Evolutionary conservation across 768 basidiomycete species (phyloP).

Genomic region (Rhodotorula kratochvilovae): DNA sequence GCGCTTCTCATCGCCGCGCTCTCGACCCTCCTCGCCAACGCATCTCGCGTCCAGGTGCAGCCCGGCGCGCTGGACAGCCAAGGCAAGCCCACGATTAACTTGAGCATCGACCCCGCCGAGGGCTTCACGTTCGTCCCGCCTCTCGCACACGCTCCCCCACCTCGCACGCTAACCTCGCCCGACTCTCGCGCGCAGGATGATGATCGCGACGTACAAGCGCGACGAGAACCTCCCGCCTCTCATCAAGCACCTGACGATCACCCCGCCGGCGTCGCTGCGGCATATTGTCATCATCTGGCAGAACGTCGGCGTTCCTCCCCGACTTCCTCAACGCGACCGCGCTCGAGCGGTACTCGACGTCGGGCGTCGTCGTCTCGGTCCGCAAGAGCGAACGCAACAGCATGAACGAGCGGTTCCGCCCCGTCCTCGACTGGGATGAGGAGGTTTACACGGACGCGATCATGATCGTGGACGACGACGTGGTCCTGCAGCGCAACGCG

Average conservation of each 20-base stretch:
- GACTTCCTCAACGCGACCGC: slow-evolving; percentile 23
- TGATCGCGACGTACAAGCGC: slow-evolving; percentile 39
- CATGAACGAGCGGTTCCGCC: slow-evolving; percentile 41
- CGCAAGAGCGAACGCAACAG: slow-evolving; percentile 32
- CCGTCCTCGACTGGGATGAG: slow-evolving; percentile 20
- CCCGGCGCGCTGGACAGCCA: background rate
- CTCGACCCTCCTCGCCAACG: background rate
- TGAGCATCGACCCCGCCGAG: slow-evolving; percentile 14
- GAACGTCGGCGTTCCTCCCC: slow-evolving; percentile 24
- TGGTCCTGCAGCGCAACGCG: slow-evolving; percentile 23
- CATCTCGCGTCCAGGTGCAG: background rate
- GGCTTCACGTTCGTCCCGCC: slow-evolving; percentile 29
- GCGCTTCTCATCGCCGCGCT: background rate
- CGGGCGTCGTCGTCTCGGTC: slow-evolving; percentile 27
- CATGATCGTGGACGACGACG: slow-evolving; percentile 41
- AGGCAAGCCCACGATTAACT: background rate
- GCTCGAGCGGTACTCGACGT: slow-evolving; percentile 15
- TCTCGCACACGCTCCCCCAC: background rate
- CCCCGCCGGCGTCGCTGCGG: slow-evolving; percentile 28
- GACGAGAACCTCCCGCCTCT: slow-evolving; percentile 22
- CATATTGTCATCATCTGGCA: slow-evolving; percentile 40
- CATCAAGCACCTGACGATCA: slow-evolving; percentile 31
- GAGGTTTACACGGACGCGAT: slow-evolving; percentile 29
- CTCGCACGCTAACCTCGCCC: background rate
- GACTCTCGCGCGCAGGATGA: slow-evolving; percentile 7